These are phyloP conservation scores for Gypsophila paniculata DNA, from an alignment of 179 eudicot species.

Conservation along the genomic window DNA sequence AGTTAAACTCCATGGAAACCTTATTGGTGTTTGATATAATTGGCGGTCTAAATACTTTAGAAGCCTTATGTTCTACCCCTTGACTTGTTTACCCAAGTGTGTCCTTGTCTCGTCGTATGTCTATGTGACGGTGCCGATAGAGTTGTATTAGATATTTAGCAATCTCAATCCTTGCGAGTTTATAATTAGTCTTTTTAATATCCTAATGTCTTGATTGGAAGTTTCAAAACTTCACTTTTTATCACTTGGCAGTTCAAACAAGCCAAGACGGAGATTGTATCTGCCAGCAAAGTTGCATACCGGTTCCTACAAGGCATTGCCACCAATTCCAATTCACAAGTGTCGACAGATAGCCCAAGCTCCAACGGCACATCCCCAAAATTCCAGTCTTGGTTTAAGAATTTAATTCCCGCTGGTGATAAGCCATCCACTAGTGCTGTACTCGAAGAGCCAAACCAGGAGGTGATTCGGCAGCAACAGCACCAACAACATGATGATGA, in stretches of 20 bases:
- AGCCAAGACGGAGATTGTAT: conserved; percentile 84
- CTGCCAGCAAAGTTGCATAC: conserved; percentile 89
- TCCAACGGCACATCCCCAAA: conserved; percentile 44
- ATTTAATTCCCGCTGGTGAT: conserved; percentile 54
- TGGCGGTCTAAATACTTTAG: background rate
- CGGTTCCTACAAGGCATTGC: conserved; percentile 57
- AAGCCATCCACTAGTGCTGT: conserved; percentile 70
- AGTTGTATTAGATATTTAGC: background rate
- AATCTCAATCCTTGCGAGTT: background rate
- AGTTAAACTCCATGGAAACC: background rate
- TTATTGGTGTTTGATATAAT: background rate
- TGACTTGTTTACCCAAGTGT: background rate
- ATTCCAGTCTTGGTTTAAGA: conserved; percentile 76
- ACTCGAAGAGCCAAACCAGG: conserved; percentile 48
- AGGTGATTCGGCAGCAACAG: conserved; percentile 27
- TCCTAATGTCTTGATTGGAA: background rate
- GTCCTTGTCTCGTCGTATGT: background rate
- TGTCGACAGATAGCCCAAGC: conserved; percentile 41
- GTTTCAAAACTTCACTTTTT: background rate
- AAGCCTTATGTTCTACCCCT: background rate
- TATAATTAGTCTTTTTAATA: background rate
- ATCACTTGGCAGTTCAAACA: conserved; percentile 57
- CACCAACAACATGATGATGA: conserved; percentile 30
- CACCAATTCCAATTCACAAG: conserved; percentile 42
- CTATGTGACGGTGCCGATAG: background rate